Conservation (phyloP, 345 rosid species). For the Rhizophora mangle region DNA sequence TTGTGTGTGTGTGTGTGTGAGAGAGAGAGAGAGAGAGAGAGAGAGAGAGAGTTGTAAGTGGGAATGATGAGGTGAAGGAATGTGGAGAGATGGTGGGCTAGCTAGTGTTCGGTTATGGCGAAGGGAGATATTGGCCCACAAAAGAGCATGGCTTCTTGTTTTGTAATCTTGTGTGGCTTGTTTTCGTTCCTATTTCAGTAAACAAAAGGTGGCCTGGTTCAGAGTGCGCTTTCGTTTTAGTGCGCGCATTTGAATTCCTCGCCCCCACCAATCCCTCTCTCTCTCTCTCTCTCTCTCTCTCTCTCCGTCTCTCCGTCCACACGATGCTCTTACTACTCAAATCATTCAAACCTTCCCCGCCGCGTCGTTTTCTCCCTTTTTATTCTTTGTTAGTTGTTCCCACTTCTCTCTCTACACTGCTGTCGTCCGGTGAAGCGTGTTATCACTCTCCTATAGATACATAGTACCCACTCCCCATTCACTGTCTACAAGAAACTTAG, state of each 20-base stretch:
- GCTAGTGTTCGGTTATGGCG: slow-evolving; percentile 54
- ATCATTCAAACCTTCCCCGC: too few relatives aligned
- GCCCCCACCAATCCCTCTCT: too few relatives aligned
- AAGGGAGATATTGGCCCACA: slow-evolving; percentile 54
- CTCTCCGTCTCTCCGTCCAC: too few relatives aligned
- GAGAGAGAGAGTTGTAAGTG: slow-evolving; percentile 27
- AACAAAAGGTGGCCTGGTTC: not conserved
- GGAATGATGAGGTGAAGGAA: slow-evolving; percentile 33
- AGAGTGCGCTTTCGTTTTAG: slow-evolving; percentile 20
- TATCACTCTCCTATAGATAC: not conserved
- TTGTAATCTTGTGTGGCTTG: slow-evolving; percentile 5
- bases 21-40: slow-evolving; percentile 3
- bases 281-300: slow-evolving; percentile 4
- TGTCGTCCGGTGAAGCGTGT: not conserved
- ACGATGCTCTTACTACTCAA: not conserved
- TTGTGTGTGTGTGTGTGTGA: slow-evolving; percentile 10
- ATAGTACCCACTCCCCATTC: not conserved
- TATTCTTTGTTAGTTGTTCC: not conserved
- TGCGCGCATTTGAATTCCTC: slow-evolving; percentile 37
- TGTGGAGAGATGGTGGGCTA: slow-evolving; percentile 33
- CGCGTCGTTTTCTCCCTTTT: not conserved
- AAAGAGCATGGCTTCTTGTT: not conserved
- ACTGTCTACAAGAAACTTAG: slow-evolving; percentile 18
- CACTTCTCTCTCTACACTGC: not conserved
- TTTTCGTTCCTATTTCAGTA: not conserved